Conservation (phyloP, 306 rosid genomes). For the apple (Malus domestica) region ASM211411v1 NC_041801.1:7897001-7897500, state of each 20-base stretch:
- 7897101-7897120: not conserved
- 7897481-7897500: too few relatives aligned
- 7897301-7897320: too few relatives aligned
- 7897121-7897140: not conserved
- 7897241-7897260: not conserved
- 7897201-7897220: not conserved
- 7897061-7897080: not conserved
- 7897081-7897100: not conserved
- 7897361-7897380: too few relatives aligned
- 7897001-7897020: too few relatives aligned
- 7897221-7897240: not conserved
- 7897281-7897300: too few relatives aligned
- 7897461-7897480: too few relatives aligned
- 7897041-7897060: not conserved
- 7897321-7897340: too few relatives aligned
- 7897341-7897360: too few relatives aligned
- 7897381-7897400: too few relatives aligned
- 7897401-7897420: too few relatives aligned
- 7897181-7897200: not conserved
- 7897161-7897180: not conserved
- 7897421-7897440: too few relatives aligned
- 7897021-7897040: not conserved
- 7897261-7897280: not conserved
- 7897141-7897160: not conserved
- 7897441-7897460: too few relatives aligned